phyloP scores from a whole-genome alignment of 2,329 filamentous ascomycete species.

The Xylariaceae sp. region DNA sequence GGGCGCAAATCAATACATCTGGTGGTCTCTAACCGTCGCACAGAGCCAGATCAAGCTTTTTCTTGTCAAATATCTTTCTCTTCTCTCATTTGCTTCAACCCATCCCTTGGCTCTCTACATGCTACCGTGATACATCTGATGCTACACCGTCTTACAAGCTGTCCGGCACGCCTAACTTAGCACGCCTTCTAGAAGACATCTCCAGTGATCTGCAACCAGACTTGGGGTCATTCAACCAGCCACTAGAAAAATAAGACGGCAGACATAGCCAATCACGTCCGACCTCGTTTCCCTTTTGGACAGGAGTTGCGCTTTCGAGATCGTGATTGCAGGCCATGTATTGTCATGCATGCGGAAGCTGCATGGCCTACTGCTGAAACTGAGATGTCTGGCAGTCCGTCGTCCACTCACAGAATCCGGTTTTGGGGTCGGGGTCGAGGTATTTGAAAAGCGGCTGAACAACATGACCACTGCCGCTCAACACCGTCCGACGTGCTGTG shows the following conservation, averaged over 20 bases:
- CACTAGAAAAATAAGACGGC: slow-evolving; percentile 8
- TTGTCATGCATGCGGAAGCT: slow-evolving; percentile 12
- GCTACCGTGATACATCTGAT: background rate
- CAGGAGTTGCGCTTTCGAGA: too few species aligned
- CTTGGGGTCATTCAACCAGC: slow-evolving; percentile 3
- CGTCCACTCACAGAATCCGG: slow-evolving; percentile 5
- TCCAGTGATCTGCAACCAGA: slow-evolving; percentile 8
- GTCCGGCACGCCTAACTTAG: background rate
- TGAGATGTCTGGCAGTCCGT: slow-evolving; percentile 4
- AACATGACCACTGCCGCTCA: slow-evolving; percentile 7
- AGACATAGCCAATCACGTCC: slow-evolving; percentile 12
- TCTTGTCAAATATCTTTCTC: slow-evolving; percentile 7
- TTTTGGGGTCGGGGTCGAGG: slow-evolving; percentile 12
- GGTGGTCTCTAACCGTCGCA: too few species aligned
- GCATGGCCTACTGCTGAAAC: slow-evolving; percentile 9
- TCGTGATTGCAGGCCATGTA: slow-evolving; percentile 5
- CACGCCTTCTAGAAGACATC: slow-evolving; percentile 6
- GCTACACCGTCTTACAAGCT: background rate
- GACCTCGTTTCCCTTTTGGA: too few species aligned
- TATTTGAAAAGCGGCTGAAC: slow-evolving; percentile 15
- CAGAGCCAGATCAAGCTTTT: slow-evolving; percentile 12
- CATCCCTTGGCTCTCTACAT: slow-evolving; percentile 1
- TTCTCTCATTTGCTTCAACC: slow-evolving; percentile 5
- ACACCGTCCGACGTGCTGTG: slow-evolving; percentile 10
- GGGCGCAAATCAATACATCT: too few species aligned